Base-by-base conservation (phyloP, 441 rosid genomes). In the Mallotus repandus region DNA sequence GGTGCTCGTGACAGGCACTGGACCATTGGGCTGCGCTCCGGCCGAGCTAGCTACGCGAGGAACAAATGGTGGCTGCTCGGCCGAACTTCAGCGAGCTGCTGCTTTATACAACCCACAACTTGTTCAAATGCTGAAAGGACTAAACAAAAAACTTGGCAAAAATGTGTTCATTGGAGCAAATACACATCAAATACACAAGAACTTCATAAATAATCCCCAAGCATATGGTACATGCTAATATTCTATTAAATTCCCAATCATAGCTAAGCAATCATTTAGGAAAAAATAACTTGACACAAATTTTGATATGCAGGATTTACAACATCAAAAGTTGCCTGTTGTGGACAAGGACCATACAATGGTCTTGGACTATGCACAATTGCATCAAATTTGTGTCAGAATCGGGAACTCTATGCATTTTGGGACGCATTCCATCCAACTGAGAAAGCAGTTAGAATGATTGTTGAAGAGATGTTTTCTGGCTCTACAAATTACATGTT, bases 21-120 rank as follows among this genome's bases (percentile, higher is more conserved):
- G 97, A 18, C 93, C 97, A 15, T 10, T 93, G 75, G 97, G 98
- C 11, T 93, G 96, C 58, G 94, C 84, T 50, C 98, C 94, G 0
- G 86, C 92, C 0, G 98, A 87, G 69, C 70, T 87, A 29, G 97
- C 90, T 1, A 59, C 66, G 79, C 64, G 93, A 35, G 53, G 88
- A 66, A 19, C 79, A 14, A 77, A 77, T 12, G 91, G 93, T 0
- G 74, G 81, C 45, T 91, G 96, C 70, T 79, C 84, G 0, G n/a
- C 68, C 0, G 91, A 84, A 35, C 80, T 89, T 65, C 84, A 87
- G 63, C 78, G 71, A 80, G 97, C 96, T 0, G 82, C 93, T 3
- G 18, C 81, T 11, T 78, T 91, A 76, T 88, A 70, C 69, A 89
- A 91, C 62, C 88, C 92, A 2, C 90, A 91, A 48, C 87, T 89